Conservation (phyloP, 2,329 filamentous ascomycete species). For the Bipolaris cookei region DNA sequence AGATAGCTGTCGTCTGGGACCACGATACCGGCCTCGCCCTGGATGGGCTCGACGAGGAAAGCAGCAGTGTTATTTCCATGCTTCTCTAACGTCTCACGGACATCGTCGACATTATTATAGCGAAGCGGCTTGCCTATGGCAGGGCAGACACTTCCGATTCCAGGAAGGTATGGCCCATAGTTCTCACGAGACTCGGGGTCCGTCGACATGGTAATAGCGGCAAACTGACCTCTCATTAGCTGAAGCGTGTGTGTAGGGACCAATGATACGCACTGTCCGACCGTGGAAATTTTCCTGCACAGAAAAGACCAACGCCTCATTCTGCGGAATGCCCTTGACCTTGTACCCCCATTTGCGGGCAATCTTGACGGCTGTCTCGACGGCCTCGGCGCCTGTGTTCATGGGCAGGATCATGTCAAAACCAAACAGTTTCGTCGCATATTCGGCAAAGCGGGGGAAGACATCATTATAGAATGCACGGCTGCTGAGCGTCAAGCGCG, state of each 20-base stretch:
- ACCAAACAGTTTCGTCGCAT: slow-evolving; percentile 84
- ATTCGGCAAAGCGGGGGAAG: slow-evolving; percentile 93
- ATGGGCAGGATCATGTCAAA: slow-evolving; percentile 98
- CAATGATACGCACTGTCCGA: slow-evolving; percentile 71
- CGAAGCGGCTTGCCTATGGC: slow-evolving; percentile 77
- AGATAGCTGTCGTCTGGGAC: slow-evolving; percentile 93
- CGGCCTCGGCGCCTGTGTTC: slow-evolving; percentile 96
- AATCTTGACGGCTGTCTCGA: slow-evolving; percentile 95
- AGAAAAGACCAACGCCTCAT: slow-evolving; percentile 83
- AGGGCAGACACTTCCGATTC: slow-evolving; percentile 78
- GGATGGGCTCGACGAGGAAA: slow-evolving; percentile 94
- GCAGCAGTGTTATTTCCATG: slow-evolving; percentile 87
- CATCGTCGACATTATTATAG: slow-evolving; percentile 83
- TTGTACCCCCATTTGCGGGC: slow-evolving; percentile 98
- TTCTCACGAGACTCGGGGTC: slow-evolving; percentile 96
- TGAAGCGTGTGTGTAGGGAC: neutral
- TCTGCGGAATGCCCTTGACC: slow-evolving; percentile 84
- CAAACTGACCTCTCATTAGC: slow-evolving; percentile 67
- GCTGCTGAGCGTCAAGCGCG: slow-evolving; percentile 87
- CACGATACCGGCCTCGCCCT: slow-evolving; percentile 96
- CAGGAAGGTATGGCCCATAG: slow-evolving; percentile 94
- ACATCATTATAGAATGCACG: slow-evolving; percentile 98
- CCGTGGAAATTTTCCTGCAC: slow-evolving; percentile 96
- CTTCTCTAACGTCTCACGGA: slow-evolving; percentile 77
- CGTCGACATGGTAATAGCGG: slow-evolving; percentile 91